A percentile compares a stretch with the other conserved stretches of the same genome.
Conservation (phyloP, 2,329 filamentous ascomycete genomes). For the Hymenoscyphus infarciens region DNA sequence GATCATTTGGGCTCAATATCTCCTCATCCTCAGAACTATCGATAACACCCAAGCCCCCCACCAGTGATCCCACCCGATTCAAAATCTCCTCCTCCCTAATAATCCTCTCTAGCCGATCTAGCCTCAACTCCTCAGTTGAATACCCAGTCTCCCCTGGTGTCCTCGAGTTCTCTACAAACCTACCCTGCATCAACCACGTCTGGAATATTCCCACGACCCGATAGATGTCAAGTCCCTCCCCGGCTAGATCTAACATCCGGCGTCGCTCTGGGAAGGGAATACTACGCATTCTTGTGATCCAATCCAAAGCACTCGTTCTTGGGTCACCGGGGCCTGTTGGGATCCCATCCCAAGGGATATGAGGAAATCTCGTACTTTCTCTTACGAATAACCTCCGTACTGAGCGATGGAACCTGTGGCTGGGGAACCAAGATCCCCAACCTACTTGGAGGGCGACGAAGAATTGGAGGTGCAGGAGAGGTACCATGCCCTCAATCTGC, state of each 20-base stretch:
- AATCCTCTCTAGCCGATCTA: conserved; percentile 11
- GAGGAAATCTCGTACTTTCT: not conserved
- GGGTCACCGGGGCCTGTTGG: not conserved
- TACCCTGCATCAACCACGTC: not conserved
- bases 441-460: conserved; percentile 7
- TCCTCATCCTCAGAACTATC: no score
- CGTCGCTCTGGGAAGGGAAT: not conserved
- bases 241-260: not conserved
- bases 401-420: not conserved
- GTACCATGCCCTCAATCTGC: not conserved
- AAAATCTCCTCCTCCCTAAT: conserved; percentile 11
- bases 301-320: not conserved
- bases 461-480: not conserved
- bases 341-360: not conserved
- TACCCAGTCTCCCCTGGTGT: not conserved
- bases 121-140: not conserved
- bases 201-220: conserved; percentile 2
- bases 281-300: not conserved
- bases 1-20: no score
- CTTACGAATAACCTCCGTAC: not conserved
- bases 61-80: not conserved
- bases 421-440: conserved; percentile 11
- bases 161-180: not conserved
- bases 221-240: not conserved
- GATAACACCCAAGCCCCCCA: no score